Conservation (phyloP, 1,284 basidiomycete species). For the Inonotus hispidus region DNA sequence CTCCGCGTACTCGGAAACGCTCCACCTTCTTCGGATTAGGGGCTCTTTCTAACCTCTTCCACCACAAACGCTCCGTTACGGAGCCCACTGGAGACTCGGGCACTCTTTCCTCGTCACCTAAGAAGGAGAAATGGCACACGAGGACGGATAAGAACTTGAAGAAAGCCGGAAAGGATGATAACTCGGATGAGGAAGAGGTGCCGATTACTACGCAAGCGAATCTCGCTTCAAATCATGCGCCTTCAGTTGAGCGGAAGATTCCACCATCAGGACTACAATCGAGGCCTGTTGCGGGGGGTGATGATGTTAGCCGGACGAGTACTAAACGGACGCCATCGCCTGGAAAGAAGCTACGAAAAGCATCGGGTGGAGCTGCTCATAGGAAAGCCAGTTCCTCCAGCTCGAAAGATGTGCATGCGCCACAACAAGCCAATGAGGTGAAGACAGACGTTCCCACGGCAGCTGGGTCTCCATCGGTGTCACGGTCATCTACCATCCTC, state of each 20-base stretch:
- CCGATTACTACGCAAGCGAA: slow-evolving; percentile 11
- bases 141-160: slow-evolving; percentile 45
- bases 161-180: slow-evolving; percentile 27
- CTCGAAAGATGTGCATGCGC: neutral
- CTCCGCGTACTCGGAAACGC: slow-evolving; percentile 10
- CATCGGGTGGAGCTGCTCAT: slow-evolving; percentile 1
- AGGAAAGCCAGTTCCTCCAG: neutral
- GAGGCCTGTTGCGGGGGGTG: neutral
- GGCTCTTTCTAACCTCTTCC: slow-evolving; percentile 35
- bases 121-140: slow-evolving; percentile 36
- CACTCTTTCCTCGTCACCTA: slow-evolving; percentile 19
- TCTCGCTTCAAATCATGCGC: neutral
- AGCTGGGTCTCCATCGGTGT: neutral
- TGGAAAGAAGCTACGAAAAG: slow-evolving; percentile 12
- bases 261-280: neutral
- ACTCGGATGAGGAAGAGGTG: slow-evolving; percentile 31
- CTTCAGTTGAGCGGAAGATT: neutral
- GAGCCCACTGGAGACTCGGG: neutral
- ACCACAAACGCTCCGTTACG: slow-evolving; percentile 10
- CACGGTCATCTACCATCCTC: slow-evolving; percentile 6
- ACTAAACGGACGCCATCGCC: neutral
- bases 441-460: neutral
- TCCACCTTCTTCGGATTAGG: slow-evolving; percentile 30
- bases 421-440: neutral
- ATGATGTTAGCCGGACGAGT: neutral